Base-by-base conservation (phyloP, 1,139 yeast genomes). In the Yamadazyma atmosphaerica region DNA sequence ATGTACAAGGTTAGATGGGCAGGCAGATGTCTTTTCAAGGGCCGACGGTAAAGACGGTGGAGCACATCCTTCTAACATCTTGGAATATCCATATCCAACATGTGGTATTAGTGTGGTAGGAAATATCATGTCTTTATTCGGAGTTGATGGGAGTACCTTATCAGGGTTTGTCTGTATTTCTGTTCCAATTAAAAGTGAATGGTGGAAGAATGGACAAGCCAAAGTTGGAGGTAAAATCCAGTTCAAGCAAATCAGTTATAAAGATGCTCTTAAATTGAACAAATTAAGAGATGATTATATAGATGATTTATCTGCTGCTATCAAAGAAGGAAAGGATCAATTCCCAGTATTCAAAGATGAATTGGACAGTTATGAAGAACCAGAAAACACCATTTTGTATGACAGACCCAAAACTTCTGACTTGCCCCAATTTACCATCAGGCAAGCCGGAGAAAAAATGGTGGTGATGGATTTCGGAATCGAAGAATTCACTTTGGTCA, bases 151-250 rank as follows among this genome's bases (percentile, higher is more conserved):
- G 24, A 63, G 57, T 15, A 61, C 67, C 2, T 45, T 61, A 31
- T 55, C 62, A 12, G 67, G 67, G 5, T 61, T 61, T 38, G 46
- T 55, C 1, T 59, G 64, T 45, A 40, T 58, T 29, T 44, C 58
- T 12, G 61, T 57, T 18, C 63, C 65, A 3, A 43, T 43, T 15
- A 49, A 48, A 34, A 52, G 45, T 15, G 67, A 61, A 38, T 60
- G 57, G 52, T 61, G 67, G 65, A 61, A 60, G 39, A 49, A 56
- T 43, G 67, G 66, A 5, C 65, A 61, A 42, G 64, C 60, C 19
- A 52, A 52, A 9, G 49, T 56, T 27, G 59, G 56, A 16, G 47
- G 58, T 30, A 37, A 40, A 8, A 38, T 61, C 15, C 40, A 38
- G n/a, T 61, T 61, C 34, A 41, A 53, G 23, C 45, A 49, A 4